Evolutionary conservation across 441 rosid genomes (phyloP).

Genomic region (Dalechampia spathulata): DNA sequence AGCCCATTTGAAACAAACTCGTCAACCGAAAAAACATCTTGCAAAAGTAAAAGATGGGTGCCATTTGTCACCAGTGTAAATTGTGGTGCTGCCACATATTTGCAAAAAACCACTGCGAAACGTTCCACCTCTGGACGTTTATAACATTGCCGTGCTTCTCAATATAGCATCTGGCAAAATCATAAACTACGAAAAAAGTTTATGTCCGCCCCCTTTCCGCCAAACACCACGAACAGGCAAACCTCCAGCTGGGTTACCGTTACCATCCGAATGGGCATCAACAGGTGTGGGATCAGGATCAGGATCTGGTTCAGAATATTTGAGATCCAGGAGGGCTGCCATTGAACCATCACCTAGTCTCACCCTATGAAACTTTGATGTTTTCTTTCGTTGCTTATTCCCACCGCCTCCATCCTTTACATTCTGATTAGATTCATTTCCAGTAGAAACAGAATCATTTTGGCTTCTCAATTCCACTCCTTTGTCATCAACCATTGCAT

Average conservation of each 20-base stretch:
- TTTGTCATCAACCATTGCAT: constrained; percentile 27
- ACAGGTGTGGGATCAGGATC: constrained; percentile 31
- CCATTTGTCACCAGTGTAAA: neutral
- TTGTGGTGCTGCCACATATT: constrained; percentile 1
- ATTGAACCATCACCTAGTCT: constrained; percentile 79
- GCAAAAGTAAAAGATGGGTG: neutral
- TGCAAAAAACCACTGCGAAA: neutral
- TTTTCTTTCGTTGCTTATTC: constrained; percentile 64
- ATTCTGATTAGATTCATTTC: constrained; percentile 24
- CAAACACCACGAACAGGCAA: constrained; percentile 64
- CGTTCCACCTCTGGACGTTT: neutral
- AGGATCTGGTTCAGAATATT: constrained; percentile 27
- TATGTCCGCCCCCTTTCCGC: constrained; percentile 58
- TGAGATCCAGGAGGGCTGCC: constrained; percentile 44
- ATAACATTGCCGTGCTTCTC: neutral
- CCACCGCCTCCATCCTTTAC: constrained; percentile 30
- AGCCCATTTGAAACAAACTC: neutral
- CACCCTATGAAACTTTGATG: constrained; percentile 63
- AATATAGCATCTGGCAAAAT: neutral
- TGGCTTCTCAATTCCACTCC: constrained; percentile 16
- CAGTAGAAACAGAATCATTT: constrained; percentile 19
- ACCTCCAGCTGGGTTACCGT: constrained; percentile 23
- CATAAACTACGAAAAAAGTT: constrained; percentile 37
- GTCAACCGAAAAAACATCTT: neutral
- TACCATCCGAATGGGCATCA: constrained; percentile 18